Conservation (phyloP, 495 filamentous ascomycete species). For the Tetracladium marchalianum region DNA sequence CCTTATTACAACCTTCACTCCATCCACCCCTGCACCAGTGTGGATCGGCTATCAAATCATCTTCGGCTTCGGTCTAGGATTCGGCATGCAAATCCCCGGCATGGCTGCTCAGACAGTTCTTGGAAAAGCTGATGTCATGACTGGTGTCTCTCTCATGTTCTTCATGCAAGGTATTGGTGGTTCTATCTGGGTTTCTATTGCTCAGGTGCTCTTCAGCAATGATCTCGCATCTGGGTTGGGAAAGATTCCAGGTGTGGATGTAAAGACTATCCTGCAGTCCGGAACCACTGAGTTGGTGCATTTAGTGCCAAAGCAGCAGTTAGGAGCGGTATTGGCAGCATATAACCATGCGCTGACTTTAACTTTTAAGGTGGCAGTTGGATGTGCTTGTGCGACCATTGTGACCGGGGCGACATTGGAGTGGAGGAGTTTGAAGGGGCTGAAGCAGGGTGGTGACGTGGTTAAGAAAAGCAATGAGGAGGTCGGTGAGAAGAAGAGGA, state of each 20-base stretch:
- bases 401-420: conserved; percentile 12
- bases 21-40: conserved; percentile 34
- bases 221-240: conserved; percentile 24
- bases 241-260: conserved; percentile 30
- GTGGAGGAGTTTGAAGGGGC: conserved; percentile 16
- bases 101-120: conserved; percentile 52
- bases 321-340: conserved; percentile 15
- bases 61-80: conserved; percentile 60
- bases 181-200: conserved; percentile 51
- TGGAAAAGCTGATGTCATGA: conserved; percentile 40
- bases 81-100: conserved; percentile 59
- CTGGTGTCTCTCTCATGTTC: conserved; percentile 51
- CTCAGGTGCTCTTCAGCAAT: conserved; percentile 54
- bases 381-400: conserved; percentile 1
- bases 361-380: conserved; percentile 19
- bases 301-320: conserved; percentile 9
- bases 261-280: conserved; percentile 31
- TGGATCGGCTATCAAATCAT: conserved; percentile 68
- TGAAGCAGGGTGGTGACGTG: conserved; percentile 4
- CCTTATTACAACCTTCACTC: conserved; percentile 48
- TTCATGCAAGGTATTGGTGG: conserved; percentile 54
- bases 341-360: conserved; percentile 24
- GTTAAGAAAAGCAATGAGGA: background rate
- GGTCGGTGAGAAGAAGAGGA: background rate
- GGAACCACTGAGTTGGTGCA: conserved; percentile 33